phyloP scores from a whole-genome alignment of 2,329 filamentous ascomycete species.

The Rhynchosporium agropyri region DNA sequence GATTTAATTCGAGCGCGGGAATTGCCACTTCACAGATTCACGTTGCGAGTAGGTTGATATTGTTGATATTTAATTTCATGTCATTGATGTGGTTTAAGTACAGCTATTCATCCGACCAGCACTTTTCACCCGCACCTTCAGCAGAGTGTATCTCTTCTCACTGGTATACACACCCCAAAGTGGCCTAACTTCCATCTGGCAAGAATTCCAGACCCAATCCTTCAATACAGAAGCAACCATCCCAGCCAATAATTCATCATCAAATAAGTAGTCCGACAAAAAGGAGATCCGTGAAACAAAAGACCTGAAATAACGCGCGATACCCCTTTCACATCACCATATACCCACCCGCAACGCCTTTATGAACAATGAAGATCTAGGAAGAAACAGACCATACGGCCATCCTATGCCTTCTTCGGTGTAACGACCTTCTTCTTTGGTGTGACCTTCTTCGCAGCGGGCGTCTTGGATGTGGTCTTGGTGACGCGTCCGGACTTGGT shows the following conservation, averaged over 20 bases:
- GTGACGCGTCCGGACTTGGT: slow-evolving; percentile 74
- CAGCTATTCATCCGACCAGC: slow-evolving; percentile 22
- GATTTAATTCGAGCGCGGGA: too few species aligned
- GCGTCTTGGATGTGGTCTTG: slow-evolving; percentile 61
- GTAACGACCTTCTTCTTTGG: slow-evolving; percentile 44
- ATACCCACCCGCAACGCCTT: slow-evolving; percentile 32
- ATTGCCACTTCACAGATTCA: too few species aligned
- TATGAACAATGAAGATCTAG: slow-evolving; percentile 33
- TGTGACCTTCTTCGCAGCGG: slow-evolving; percentile 47
- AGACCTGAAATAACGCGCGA: slow-evolving; percentile 22
- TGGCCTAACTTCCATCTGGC: slow-evolving; percentile 16
- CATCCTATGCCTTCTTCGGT: slow-evolving; percentile 37
- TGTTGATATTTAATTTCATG: slow-evolving; percentile 13
- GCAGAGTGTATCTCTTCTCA: neutral
- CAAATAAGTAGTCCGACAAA: slow-evolving; percentile 25
- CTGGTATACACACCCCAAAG: slow-evolving; percentile 16
- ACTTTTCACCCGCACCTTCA: slow-evolving; percentile 7
- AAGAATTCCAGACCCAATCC: slow-evolving; percentile 19
- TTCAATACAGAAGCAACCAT: slow-evolving; percentile 19
- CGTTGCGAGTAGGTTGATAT: neutral
- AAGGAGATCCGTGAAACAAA: slow-evolving; percentile 26
- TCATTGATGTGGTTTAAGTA: slow-evolving; percentile 35
- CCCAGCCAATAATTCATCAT: slow-evolving; percentile 20
- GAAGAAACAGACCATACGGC: slow-evolving; percentile 20
- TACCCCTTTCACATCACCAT: slow-evolving; percentile 28